Percentiles rank a stretch among this genome's conserved stretches.
Evolutionary conservation across 164 flowering plant species (phyloP).

Genomic region (Hamamelis virginiana): DNA sequence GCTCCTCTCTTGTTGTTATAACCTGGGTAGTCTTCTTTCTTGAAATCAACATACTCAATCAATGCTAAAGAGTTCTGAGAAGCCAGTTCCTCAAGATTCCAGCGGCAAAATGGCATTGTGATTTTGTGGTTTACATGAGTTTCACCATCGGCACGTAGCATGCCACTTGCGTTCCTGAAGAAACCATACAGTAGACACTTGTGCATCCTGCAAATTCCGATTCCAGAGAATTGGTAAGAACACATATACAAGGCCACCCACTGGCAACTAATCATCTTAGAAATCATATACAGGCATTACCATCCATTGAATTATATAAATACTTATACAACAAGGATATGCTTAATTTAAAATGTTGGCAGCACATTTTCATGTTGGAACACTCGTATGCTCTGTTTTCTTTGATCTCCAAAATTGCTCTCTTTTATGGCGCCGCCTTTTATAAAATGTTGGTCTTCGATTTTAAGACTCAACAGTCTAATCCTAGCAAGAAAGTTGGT

Average conservation of each 20-base stretch:
- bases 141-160: constrained; percentile 56
- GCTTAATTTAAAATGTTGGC: no score
- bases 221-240: neutral
- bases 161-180: constrained; percentile 35
- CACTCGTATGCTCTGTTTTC: no score
- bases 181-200: neutral
- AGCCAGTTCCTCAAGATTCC: constrained; percentile 56
- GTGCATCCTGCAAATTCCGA: constrained; percentile 33
- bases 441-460: no score
- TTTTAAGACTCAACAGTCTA: no score
- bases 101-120: constrained; percentile 32
- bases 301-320: no score
- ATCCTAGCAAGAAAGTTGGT: no score
- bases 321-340: no score
- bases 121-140: constrained; percentile 64
- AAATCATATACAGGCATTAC: neutral
- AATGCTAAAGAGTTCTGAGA: neutral
- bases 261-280: neutral
- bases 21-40: constrained; percentile 36
- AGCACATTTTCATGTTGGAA: no score
- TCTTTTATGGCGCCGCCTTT: no score
- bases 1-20: constrained; percentile 48
- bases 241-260: neutral
- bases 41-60: constrained; percentile 29
- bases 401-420: no score